Evolutionary conservation across 495 filamentous ascomycete species (phyloP).

Genomic region (Xylaria scruposa): DNA sequence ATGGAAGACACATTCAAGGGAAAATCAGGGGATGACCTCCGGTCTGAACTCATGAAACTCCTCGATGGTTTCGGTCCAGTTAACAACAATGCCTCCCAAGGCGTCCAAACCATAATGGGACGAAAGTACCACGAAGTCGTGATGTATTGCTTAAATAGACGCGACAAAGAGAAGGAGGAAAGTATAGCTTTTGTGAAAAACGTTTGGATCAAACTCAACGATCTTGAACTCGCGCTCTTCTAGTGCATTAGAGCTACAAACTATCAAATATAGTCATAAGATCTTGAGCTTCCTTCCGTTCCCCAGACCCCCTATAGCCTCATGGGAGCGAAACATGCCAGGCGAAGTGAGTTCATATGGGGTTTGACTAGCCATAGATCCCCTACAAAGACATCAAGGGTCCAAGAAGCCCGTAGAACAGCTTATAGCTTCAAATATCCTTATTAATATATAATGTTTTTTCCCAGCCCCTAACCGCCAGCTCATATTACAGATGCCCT

Average conservation of each 20-base stretch:
- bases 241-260: background rate
- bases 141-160: constrained; percentile 3
- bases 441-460: too few species aligned
- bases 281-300: background rate
- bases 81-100: background rate
- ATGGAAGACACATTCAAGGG: background rate
- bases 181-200: constrained; percentile 2
- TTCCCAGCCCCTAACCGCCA: too few species aligned
- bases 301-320: background rate
- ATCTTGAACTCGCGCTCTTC: background rate
- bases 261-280: background rate
- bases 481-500: too few species aligned
- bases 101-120: background rate
- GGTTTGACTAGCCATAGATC: background rate
- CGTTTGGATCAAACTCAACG: background rate
- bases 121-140: background rate
- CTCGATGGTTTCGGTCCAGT: background rate
- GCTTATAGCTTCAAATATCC: too few species aligned
- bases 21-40: background rate
- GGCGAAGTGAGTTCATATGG: background rate
- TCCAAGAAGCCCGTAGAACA: too few species aligned
- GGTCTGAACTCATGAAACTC: background rate
- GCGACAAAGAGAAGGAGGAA: background rate
- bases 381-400: background rate
- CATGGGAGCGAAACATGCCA: too few species aligned